phyloP scores from a whole-genome alignment of 805 yeast genomes.

The Metschnikowia lochheadii region DNA sequence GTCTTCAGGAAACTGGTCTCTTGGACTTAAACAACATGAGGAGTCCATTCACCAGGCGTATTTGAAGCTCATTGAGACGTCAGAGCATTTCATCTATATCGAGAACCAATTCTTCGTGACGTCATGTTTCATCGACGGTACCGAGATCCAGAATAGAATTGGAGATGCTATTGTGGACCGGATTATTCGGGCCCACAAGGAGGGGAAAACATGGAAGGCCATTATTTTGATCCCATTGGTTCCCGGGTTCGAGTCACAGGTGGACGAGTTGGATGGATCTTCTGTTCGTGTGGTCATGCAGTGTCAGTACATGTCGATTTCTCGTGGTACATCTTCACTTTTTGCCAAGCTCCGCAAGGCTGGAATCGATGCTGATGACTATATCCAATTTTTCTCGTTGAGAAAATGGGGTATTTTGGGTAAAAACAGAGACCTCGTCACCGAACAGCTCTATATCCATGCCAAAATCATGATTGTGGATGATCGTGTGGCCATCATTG shows the following conservation, averaged over 20 bases:
- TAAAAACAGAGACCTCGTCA: conserved; percentile 61
- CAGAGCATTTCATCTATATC: conserved; percentile 88
- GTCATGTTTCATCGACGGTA: conserved; percentile 81
- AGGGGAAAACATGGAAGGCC: conserved; percentile 81
- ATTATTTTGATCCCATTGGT: conserved; percentile 87
- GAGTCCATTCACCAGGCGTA: conserved; percentile 92
- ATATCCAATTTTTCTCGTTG: conserved; percentile 85
- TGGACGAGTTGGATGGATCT: conserved; percentile 90
- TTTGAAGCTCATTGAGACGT: conserved; percentile 81
- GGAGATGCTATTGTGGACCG: conserved; percentile 98
- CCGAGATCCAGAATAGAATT: conserved; percentile 77
- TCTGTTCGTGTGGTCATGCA: conserved; percentile 95
- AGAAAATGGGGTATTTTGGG: conserved; percentile 97
- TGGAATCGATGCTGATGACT: conserved; percentile 85
- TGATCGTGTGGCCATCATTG: conserved; percentile 89
- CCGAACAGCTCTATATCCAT: conserved; percentile 92
- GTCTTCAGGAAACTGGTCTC: conserved; percentile 90
- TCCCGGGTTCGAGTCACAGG: conserved; percentile 96
- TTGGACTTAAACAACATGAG: conserved; percentile 81
- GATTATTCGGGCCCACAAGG: conserved; percentile 80
- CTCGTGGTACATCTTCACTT: conserved; percentile 84
- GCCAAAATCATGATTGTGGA: conserved; percentile 90
- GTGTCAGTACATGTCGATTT: conserved; percentile 90
- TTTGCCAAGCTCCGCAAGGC: conserved; percentile 73
- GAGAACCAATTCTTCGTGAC: conserved; percentile 96